A percentile compares a stretch with the other conserved stretches of the same genome.
phyloP scores from a whole-genome alignment of 805 yeast species.

The Nadsonia fulvescens region DNA sequence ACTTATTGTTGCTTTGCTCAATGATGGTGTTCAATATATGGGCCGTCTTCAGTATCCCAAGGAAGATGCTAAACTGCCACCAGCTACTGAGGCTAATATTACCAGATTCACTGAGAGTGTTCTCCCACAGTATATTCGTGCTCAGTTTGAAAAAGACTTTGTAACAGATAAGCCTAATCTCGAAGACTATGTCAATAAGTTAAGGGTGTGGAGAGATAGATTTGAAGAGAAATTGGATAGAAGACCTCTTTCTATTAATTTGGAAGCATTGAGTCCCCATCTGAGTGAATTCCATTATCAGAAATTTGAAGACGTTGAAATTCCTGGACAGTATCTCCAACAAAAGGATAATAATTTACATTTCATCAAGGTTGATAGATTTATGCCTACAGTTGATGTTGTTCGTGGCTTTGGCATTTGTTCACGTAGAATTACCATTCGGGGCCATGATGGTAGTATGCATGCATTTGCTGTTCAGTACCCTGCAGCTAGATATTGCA shows the following conservation, averaged over 20 bases:
- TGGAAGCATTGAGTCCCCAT: conserved; percentile 88
- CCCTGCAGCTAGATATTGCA: conserved; percentile 93
- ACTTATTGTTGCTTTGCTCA: conserved; percentile 74
- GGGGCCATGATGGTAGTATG: conserved; percentile 84
- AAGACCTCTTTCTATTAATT: conserved; percentile 56
- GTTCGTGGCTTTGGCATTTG: conserved; percentile 84
- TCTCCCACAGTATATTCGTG: conserved; percentile 69
- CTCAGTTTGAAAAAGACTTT: conserved; percentile 83
- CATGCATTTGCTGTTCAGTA: conserved; percentile 93
- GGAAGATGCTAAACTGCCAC: conserved; percentile 75
- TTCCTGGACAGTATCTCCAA: conserved; percentile 89
- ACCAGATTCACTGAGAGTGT: conserved; percentile 85
- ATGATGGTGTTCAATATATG: conserved; percentile 83
- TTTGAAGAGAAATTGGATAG: conserved; percentile 84
- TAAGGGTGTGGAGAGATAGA: conserved; percentile 84
- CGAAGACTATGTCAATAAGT: conserved; percentile 65
- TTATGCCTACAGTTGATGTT: conserved; percentile 72
- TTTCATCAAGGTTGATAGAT: conserved; percentile 83
- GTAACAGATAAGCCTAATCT: conserved; percentile 74
- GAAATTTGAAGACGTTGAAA: conserved; percentile 91
- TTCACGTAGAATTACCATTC: conserved; percentile 68
- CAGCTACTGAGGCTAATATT: conserved; percentile 78
- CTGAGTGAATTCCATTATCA: conserved; percentile 95
- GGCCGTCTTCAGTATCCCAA: conserved; percentile 75
- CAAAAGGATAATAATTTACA: conserved; percentile 80